Evolutionary conservation across 352 stramenopile genomes (phyloP).

Genomic region (Phytophthora citrophthora): DNA sequence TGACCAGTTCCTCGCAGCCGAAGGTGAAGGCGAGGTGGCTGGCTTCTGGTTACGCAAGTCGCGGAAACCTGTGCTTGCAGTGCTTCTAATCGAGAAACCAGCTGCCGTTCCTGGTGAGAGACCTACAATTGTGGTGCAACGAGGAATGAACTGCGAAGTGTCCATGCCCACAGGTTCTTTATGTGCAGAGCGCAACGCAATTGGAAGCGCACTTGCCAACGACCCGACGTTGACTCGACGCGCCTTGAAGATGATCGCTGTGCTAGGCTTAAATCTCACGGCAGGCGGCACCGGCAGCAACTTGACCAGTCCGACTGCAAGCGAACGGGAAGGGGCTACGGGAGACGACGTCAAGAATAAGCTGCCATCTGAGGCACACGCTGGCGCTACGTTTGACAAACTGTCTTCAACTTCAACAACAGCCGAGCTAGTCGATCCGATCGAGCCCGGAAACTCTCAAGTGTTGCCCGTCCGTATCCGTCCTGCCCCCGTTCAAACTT

Average conservation of each 20-base stretch:
- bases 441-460: slow-evolving; percentile 5
- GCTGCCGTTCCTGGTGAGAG: slow-evolving; percentile 51
- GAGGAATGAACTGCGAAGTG: slow-evolving; percentile 99
- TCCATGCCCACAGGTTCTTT: slow-evolving; percentile 96
- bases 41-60: slow-evolving; percentile 99
- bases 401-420: slow-evolving; percentile 36
- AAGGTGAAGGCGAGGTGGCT: slow-evolving; percentile 88
- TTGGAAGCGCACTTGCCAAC: slow-evolving; percentile 95
- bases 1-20: slow-evolving; percentile 81
- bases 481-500: slow-evolving; percentile 17
- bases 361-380: slow-evolving; percentile 21
- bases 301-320: slow-evolving; percentile 15
- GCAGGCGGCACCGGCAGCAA: slow-evolving; percentile 19
- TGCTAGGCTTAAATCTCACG: slow-evolving; percentile 89
- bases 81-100: slow-evolving; percentile 95
- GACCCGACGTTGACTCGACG: slow-evolving; percentile 93
- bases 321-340: slow-evolving; percentile 3
- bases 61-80: slow-evolving; percentile 96
- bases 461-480: slow-evolving; percentile 23
- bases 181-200: slow-evolving; percentile 98
- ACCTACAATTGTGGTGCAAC: slow-evolving; percentile 79
- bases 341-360: slow-evolving; percentile 16
- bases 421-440: slow-evolving; percentile 10
- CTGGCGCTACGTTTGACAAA: slow-evolving; percentile 24
- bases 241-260: slow-evolving; percentile 95